Evolutionary conservation across 2,329 filamentous ascomycete genomes (phyloP).

Genomic region (Aspergillus cejpii): DNA sequence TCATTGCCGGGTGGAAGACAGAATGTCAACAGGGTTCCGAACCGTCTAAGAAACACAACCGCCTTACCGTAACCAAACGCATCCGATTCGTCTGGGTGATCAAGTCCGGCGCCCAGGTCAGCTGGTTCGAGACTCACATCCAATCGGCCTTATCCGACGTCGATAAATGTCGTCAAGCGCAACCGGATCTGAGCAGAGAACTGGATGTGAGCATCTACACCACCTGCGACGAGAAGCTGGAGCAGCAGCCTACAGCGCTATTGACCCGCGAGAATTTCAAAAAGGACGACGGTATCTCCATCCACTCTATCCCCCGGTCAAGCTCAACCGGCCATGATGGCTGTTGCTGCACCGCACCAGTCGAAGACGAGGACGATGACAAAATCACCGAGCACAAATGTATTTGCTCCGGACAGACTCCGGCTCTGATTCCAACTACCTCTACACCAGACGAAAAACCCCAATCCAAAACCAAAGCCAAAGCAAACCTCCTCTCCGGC

Average conservation of each 20-base stretch:
- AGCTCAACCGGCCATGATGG: conserved; percentile 11
- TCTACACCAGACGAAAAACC: not conserved
- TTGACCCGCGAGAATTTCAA: no score
- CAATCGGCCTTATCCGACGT: conserved; percentile 42
- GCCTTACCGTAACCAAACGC: conserved; percentile 41
- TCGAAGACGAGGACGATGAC: conserved; percentile 45
- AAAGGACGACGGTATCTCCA: conserved; percentile 22
- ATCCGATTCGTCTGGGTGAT: conserved; percentile 55
- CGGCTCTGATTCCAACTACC: conserved; percentile 5
- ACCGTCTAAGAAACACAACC: conserved; percentile 9
- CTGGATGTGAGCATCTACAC: conserved; percentile 51
- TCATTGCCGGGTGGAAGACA: conserved; percentile 45
- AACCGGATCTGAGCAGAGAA: conserved; percentile 34
- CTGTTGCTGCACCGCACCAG: conserved; percentile 47
- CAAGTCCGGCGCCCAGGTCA: conserved; percentile 48
- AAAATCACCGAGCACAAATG: conserved; percentile 30
- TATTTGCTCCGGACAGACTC: conserved; percentile 30
- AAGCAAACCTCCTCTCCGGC: conserved; percentile 39
- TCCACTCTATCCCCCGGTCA: conserved; percentile 6
- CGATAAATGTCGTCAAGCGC: conserved; percentile 27
- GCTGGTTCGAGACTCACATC: conserved; percentile 50
- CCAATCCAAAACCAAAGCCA: conserved; percentile 4
- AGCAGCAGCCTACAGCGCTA: no score
- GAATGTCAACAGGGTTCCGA: conserved; percentile 20
- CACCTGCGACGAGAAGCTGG: conserved; percentile 48